phyloP scores from a whole-genome alignment of 2,329 filamentous ascomycete genomes.

The Pseudohalonectria lignicola region DNA sequence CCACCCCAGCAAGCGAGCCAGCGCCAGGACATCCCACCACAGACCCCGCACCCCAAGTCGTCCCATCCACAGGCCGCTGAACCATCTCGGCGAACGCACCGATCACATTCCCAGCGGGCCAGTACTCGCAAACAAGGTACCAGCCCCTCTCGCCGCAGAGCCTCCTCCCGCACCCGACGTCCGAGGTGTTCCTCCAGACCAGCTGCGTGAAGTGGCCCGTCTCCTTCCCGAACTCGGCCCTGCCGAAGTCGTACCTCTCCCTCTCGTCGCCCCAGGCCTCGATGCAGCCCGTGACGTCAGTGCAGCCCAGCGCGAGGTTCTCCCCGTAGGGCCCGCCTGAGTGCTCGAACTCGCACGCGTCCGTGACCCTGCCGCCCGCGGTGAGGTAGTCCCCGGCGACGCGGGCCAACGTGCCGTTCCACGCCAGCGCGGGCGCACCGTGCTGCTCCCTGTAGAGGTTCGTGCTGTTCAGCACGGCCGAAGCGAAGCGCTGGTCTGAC shows the following conservation, averaged over 20 bases:
- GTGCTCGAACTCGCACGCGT: slow-evolving; percentile 39
- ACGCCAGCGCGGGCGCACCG: slow-evolving; percentile 44
- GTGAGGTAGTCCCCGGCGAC: slow-evolving; percentile 41
- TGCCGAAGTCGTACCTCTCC: slow-evolving; percentile 43
- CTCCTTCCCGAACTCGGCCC: slow-evolving; percentile 42
- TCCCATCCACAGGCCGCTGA: slow-evolving; percentile 18
- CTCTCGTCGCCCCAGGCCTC: slow-evolving; percentile 56
- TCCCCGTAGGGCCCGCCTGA: slow-evolving; percentile 58
- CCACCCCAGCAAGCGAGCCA: too few species aligned
- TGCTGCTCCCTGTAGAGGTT: slow-evolving; percentile 56
- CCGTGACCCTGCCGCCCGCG: slow-evolving; percentile 14
- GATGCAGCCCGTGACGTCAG: slow-evolving; percentile 39
- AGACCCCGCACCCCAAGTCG: not conserved
- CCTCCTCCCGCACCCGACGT: slow-evolving; percentile 42
- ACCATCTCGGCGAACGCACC: slow-evolving; percentile 39
- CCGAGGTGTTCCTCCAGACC: slow-evolving; percentile 54
- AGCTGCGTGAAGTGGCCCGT: slow-evolving; percentile 67
- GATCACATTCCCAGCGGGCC: slow-evolving; percentile 52
- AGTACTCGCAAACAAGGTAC: slow-evolving; percentile 63
- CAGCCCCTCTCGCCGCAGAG: slow-evolving; percentile 39
- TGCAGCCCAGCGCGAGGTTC: slow-evolving; percentile 61
- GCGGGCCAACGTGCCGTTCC: slow-evolving; percentile 53
- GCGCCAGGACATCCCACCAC: too few species aligned
- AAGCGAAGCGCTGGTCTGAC: slow-evolving; percentile 26
- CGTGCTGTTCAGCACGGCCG: slow-evolving; percentile 51